Percentiles rank a stretch among this genome's conserved stretches.
Conservation (phyloP, 805 yeast genomes). For the Candida qinlingensis region DNA sequence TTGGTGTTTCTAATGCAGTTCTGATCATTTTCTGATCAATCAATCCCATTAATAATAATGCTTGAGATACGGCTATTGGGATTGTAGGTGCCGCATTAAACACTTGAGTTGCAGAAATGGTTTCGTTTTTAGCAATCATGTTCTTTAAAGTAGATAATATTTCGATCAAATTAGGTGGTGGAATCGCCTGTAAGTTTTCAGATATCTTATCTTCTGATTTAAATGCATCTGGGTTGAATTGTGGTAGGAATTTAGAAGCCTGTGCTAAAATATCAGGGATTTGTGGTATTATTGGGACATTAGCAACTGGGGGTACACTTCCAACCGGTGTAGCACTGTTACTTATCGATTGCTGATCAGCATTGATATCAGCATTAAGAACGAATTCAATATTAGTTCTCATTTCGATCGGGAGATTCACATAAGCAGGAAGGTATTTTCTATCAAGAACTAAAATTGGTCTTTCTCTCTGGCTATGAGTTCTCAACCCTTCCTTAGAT, state of each 20-base stretch:
- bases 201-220: conserved; percentile 53
- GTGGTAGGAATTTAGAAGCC: conserved; percentile 56
- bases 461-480: conserved; percentile 29
- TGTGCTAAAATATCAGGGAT: conserved; percentile 45
- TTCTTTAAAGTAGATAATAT: conserved; percentile 61
- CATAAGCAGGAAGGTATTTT: conserved; percentile 48
- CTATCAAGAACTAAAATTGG: conserved; percentile 40
- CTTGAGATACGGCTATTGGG: conserved; percentile 68
- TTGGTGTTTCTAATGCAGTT: conserved; percentile 33
- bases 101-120: conserved; percentile 46
- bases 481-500: conserved; percentile 54
- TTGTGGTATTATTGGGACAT: conserved; percentile 6
- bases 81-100: conserved; percentile 49
- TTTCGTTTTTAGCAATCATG: conserved; percentile 23
- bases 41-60: conserved; percentile 70
- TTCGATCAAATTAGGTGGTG: conserved; percentile 69
- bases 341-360: conserved; percentile 1
- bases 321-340: conserved; percentile 4
- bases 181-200: conserved; percentile 53
- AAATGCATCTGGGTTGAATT: conserved; percentile 39
- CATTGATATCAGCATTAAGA: conserved; percentile 25
- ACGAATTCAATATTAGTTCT: conserved; percentile 2
- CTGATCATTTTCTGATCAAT: conserved; percentile 65
- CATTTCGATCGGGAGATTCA: conserved; percentile 42
- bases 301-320: conserved; percentile 7